Evolutionary conservation across 805 yeast species (phyloP), one percentile per base, ranked within the genome.

Genomic region (Lipomyces sp.): DNA sequence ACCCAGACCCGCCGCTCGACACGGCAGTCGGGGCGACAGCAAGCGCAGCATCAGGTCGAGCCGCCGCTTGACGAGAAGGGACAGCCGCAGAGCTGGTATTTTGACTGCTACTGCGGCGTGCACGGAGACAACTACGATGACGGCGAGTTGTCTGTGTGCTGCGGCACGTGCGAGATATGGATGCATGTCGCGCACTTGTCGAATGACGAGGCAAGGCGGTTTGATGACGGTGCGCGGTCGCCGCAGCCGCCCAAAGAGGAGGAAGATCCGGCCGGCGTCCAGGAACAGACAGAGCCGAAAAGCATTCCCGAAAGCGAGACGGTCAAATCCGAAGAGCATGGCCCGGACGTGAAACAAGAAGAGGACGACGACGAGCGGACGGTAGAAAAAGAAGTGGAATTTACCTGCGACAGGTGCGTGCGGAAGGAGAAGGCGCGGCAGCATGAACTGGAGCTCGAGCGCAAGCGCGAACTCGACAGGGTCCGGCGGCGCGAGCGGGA

Each of bases 101-200:
- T 72, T 53, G 74, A 72, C 48, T 72, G 76, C 47, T 14, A 43
- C 10, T 72, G 76, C 51, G 75, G 75, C 6, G 58, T 65, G 7
- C 61, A 64, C 44, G 70, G 71, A 16, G 59, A 61, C 16, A 69
- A 72, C 56, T 68, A 61, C 51, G 75, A 72, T 46, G 76, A 72
- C 52, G 74, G 73, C 1, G 52, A 52, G 24, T 57, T 60, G 40
- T 65, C 68, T 54, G 67, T 71, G 18, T 66, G 64, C 39, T 72
- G 76, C 53, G 70, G 63, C 5, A 65, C 64, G 39, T 72, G 76
- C 53, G 61, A 61, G 18, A 63, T 66, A 13, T 72, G 75, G 75
- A 70, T 71, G 66, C 76, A 72, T 57, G 65, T 61, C 2, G 61
- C 55, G 13, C 71, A 74, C 47, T 63, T 72, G 32, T 42, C 59